Evolutionary conservation across 1,284 basidiomycete species (phyloP), one percentile per base, ranked within the genome.

Genomic region (Cryptococcus hybrid): DNA sequence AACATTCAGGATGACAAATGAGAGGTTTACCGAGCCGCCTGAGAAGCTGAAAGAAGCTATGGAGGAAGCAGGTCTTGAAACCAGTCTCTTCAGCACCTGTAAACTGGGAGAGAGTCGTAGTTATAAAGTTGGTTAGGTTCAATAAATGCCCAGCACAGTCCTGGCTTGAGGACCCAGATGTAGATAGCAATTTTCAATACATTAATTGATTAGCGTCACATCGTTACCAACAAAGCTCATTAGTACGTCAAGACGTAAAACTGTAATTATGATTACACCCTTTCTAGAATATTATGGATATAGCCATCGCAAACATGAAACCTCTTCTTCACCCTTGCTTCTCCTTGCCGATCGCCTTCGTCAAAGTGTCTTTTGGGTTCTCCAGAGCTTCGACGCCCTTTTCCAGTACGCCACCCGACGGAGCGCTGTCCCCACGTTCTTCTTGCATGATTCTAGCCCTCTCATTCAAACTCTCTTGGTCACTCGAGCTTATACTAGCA

Each of bases 11-110:
- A 69, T 78, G 58, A 70, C 73, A 3, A 58, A 61, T 12, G 86
- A 88, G 70, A 79, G 81, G 8, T 79, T 86, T 35, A 71, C 80
- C 48, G 86, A 87, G 64, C 86, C 86, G 3, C 85, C 85, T 0
- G 77, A 78, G 56, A 71, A 78, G 57, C 78, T 88, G 8, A 79
- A 74, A 1, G 76, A 80, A 38, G 85, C 84, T 55, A 80, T 82
- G 57, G 77, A 80, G 66, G 81, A 81, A 64, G 64, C 79, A 0
- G 84, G 83, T 0, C 75, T 87, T 43, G 69, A 71, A 2, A 78
- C 82, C 18, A 82, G 79, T 2, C 79, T 79, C 37, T 87, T 87
- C 67, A 77, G 71, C 3, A 78, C 83, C 13, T 83, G 82, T 56
- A 83, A 78, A 15, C 79, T 86, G 37, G 86, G 85, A 18, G 18